These are phyloP conservation scores for Rhynchosporium graminicola DNA, from an alignment of 2,329 filamentous ascomycete genomes.

Conservation along the genomic window DNA sequence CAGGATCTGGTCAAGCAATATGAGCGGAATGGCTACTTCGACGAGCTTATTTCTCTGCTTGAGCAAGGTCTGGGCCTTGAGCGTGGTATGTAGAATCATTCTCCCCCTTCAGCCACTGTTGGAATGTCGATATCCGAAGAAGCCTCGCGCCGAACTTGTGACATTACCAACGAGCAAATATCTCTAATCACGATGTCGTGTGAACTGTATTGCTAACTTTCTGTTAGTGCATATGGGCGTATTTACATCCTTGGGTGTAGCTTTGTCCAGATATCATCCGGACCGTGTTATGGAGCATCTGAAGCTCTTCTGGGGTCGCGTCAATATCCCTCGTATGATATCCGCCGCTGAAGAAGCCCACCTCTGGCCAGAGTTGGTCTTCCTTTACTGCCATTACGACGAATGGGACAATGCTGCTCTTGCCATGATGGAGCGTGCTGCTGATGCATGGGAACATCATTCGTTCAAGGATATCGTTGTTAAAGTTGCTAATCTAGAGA, in stretches of 20 bases:
- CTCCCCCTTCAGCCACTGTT: background rate
- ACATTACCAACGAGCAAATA: background rate
- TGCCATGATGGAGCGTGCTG: conserved; percentile 95
- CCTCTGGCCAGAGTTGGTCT: conserved; percentile 95
- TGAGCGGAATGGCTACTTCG: conserved; percentile 95
- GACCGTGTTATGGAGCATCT: conserved; percentile 98
- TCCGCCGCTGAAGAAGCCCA: conserved; percentile 90
- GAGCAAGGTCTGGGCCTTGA: conserved; percentile 95
- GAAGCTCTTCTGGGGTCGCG: conserved; percentile 96
- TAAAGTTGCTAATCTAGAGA: conserved; percentile 98
- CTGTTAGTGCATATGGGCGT: conserved; percentile 76
- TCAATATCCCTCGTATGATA: conserved; percentile 98
- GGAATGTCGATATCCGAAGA: background rate
- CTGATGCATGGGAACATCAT: conserved; percentile 98
- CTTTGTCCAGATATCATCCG: conserved; percentile 90
- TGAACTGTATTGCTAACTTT: background rate
- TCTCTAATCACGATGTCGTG: background rate
- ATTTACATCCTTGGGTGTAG: conserved; percentile 92
- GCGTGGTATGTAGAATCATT: conserved; percentile 32
- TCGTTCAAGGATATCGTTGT: conserved; percentile 99
- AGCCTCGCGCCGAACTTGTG: background rate
- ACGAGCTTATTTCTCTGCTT: conserved; percentile 91
- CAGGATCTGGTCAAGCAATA: conserved; percentile 94
- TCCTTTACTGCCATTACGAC: conserved; percentile 97
- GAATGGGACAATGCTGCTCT: conserved; percentile 97